Base-by-base conservation (phyloP, 768 basidiomycete genomes). In the Pleurotus platypus region DNA sequence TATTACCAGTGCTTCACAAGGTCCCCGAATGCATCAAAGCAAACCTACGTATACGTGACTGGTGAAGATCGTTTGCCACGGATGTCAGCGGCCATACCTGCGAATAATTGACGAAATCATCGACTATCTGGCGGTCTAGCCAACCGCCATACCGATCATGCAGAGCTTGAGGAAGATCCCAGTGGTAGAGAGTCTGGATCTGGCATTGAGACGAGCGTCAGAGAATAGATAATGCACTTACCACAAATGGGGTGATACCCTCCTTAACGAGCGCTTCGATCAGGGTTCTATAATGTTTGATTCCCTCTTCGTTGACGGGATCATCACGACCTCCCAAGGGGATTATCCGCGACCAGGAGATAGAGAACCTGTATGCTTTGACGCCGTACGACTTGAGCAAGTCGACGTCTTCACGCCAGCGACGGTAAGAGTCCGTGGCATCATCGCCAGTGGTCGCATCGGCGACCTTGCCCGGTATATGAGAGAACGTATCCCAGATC, bases 61-160 rank as follows among this genome's bases (percentile, higher is more conserved):
- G 40, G 4, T 12, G n/a, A 16, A 40, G 42, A 22, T 24, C 22
- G 55, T 45, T 8, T 13, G 20, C 42, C 57, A 11, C 27, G 24
- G 46, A 38, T 13, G n/a, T 16, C 35, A 26, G 62, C 6, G 9
- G 3, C 11, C 66, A 38, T 50, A 76, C 83, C 63, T 72, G 73
- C 20, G 88, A 82, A 64, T 86, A 91, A 61, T 78, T 72, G 24
- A 77, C 76, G 55, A 77, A 90, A 67, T 92, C 89, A 38, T 77
- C 69, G 12, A 86, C 71, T 49, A 89, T 80, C 56, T 85, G 76
- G 60, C 79, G 81, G 70, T 83, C 81, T n/a, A 88, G 71, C 88
- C 87, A 91, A 2, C 89, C 89, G 2, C 83, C 83, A 65, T 91
- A 91, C 49, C 85, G 77, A 55, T 90, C 84, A 38, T 88, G 80